Conservation (phyloP, 495 filamentous ascomycete genomes). For the Penicillium ucsense region DNA sequence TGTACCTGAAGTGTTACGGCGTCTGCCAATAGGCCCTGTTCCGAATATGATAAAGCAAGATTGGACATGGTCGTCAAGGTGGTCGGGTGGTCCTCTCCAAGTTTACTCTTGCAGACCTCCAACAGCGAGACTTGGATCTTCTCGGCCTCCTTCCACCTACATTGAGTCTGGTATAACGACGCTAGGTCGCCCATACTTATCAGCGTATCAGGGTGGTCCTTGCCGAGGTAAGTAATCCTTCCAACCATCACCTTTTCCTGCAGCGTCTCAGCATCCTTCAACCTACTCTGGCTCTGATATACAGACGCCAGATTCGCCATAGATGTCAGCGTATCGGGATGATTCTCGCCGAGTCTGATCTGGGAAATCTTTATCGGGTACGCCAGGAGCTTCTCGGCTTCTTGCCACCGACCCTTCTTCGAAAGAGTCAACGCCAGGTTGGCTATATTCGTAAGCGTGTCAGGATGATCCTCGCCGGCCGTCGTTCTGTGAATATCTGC, state of each 20-base stretch:
- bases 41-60: slow-evolving; percentile 13
- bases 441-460: background rate
- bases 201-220: background rate
- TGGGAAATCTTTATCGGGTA: background rate
- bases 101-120: slow-evolving; percentile 9
- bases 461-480: background rate
- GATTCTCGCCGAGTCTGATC: background rate
- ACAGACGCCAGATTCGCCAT: background rate
- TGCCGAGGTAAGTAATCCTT: background rate
- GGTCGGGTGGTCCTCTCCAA: slow-evolving; percentile 26
- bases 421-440: background rate
- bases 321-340: background rate
- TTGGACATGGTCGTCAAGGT: slow-evolving; percentile 18
- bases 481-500: background rate
- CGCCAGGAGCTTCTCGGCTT: background rate
- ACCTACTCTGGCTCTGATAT: too few relatives aligned
- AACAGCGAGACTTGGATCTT: slow-evolving; percentile 11
- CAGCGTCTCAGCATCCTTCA: background rate
- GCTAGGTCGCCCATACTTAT: background rate
- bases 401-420: background rate
- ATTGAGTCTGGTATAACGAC: slow-evolving; percentile 5
- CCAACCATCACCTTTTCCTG: background rate
- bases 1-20: slow-evolving; percentile 11
- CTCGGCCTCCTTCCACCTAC: slow-evolving; percentile 19
- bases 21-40: slow-evolving; percentile 18